Percentiles rank a stretch among this genome's conserved stretches.
These are phyloP conservation scores for Ophiosphaerella korrae DNA, from an alignment of 2,329 filamentous ascomycete genomes.

Conservation along the genomic window DNA sequence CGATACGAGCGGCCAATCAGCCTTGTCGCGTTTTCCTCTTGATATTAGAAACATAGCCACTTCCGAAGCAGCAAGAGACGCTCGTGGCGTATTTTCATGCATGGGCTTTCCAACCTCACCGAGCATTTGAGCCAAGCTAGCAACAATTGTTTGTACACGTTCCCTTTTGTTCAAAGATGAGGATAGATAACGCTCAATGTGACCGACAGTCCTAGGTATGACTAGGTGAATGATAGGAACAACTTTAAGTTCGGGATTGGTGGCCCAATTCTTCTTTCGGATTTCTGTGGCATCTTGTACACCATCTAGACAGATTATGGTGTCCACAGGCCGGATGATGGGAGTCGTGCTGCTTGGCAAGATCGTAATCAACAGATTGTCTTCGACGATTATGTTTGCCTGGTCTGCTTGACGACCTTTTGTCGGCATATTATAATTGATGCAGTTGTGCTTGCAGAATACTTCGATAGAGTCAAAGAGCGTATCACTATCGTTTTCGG, in stretches of 20 bases:
- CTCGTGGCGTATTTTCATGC: conserved; percentile 30
- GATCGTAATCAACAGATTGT: conserved; percentile 41
- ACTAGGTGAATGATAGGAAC: conserved; percentile 48
- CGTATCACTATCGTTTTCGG: conserved; percentile 25
- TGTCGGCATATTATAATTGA: conserved; percentile 34
- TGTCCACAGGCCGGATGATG: conserved; percentile 35
- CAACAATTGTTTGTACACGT: conserved; percentile 45
- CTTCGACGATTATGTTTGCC: conserved; percentile 5
- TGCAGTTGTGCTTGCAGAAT: conserved; percentile 26
- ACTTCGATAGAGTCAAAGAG: conserved; percentile 35
- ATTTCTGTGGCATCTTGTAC: conserved; percentile 29
- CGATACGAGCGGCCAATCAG: conserved; percentile 34
- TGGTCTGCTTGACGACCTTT: conserved; percentile 16
- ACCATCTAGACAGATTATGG: conserved; percentile 51
- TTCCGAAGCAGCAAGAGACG: conserved; percentile 27
- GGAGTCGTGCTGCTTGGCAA: conserved; percentile 32
- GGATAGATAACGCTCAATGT: conserved; percentile 50
- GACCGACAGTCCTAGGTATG: conserved; percentile 50
- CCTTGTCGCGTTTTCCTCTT: conserved; percentile 5
- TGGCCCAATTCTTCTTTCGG: conserved; percentile 32
- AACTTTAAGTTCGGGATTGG: conserved; percentile 16
- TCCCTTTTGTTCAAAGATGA: conserved; percentile 18
- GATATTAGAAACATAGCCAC: conserved; percentile 32
- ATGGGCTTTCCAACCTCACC: conserved; percentile 40
- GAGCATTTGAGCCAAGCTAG: conserved; percentile 41